Base-by-base conservation (phyloP, 169 alveolate species). In the Blepharisma undulans region DNA sequence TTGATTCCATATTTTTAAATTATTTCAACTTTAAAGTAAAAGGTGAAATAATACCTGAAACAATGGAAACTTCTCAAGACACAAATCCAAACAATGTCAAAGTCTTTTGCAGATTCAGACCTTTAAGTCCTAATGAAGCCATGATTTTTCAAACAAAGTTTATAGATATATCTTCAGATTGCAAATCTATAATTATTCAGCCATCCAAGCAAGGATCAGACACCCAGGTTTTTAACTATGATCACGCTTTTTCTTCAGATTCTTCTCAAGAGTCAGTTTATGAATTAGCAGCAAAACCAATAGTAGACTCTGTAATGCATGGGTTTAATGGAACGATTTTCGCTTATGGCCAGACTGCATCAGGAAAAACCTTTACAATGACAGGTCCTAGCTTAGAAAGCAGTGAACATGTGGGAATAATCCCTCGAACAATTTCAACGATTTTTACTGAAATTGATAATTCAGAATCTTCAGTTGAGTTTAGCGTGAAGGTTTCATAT, bases 301-400 rank as follows among this genome's bases (percentile, higher is more conserved):
- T 96, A n/a, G 92, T 97, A 19, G 95, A 95, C 81, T 81, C 94
- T 33, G 98, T 97, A 1, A 48, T 98, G 60, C 94, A 94, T 27
- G 99, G 99, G 19, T 96, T 95, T 74, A 96, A 96, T 74, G 98
- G 98, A n/a, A 93, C 98, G 18, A 96, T 98, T 1, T 80, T 98
- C 34, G 98, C 98, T 29, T 97, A 98, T 94, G 99, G 99, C 0
- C 97, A 96, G 87, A 97, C 98, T n/a, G 95, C 97, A 2, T 94
- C 98, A 14, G 99, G 99, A 2, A 97, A 97, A 88, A 97, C 97
- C 18, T 92, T 90, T 89, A 97, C 98, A 22, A 97, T 97, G 97
- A 92, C 89, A 59, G 98, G 97, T n/a, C 93, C 96, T 27, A 88
- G 92, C 36, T 92, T 97, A 8, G 93, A 93, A 7, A 97, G 96